A percentile compares a stretch with the other conserved stretches of the same genome.
Evolutionary conservation across 169 alveolate species (phyloP).

Genomic region (Plasmodium falciparum): DNA sequence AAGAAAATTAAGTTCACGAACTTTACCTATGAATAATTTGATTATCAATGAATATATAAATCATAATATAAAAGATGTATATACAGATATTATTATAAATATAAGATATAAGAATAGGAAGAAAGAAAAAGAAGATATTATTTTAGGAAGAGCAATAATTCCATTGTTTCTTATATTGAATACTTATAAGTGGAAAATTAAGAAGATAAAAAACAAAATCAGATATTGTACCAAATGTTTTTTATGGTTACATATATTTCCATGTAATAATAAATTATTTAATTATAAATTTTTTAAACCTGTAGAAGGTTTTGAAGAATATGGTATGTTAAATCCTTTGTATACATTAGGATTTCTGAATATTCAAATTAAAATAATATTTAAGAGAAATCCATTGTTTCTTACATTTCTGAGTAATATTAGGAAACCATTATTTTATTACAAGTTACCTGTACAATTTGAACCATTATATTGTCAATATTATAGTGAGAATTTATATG

Average conservation of each 20-base stretch:
- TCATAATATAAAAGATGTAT: constrained; percentile 57
- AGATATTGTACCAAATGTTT: constrained; percentile 66
- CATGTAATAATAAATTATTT: constrained; percentile 79
- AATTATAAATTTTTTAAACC: constrained; percentile 83
- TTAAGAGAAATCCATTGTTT: constrained; percentile 67
- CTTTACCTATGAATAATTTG: constrained; percentile 63
- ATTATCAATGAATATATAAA: constrained; percentile 54
- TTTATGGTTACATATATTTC: constrained; percentile 73
- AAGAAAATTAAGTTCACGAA: constrained; percentile 59
- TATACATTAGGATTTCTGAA: constrained; percentile 81
- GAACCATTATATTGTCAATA: constrained; percentile 81
- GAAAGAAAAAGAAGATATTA: constrained; percentile 64
- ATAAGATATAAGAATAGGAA: constrained; percentile 33
- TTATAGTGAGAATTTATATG: constrained; percentile 56
- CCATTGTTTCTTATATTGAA: constrained; percentile 66
- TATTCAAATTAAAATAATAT: constrained; percentile 77
- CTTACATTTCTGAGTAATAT: constrained; percentile 78
- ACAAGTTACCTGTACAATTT: constrained; percentile 80
- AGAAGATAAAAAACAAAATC: constrained; percentile 40
- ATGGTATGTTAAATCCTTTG: constrained; percentile 84
- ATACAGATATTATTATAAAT: constrained; percentile 53
- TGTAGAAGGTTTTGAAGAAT: constrained; percentile 82
- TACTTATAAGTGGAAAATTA: constrained; percentile 57
- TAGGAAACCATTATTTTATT: constrained; percentile 75
- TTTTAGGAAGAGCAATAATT: constrained; percentile 56